These are phyloP conservation scores for Trichoderma sp. DNA, from an alignment of 2,329 filamentous ascomycete species.

Conservation along the genomic window DNA sequence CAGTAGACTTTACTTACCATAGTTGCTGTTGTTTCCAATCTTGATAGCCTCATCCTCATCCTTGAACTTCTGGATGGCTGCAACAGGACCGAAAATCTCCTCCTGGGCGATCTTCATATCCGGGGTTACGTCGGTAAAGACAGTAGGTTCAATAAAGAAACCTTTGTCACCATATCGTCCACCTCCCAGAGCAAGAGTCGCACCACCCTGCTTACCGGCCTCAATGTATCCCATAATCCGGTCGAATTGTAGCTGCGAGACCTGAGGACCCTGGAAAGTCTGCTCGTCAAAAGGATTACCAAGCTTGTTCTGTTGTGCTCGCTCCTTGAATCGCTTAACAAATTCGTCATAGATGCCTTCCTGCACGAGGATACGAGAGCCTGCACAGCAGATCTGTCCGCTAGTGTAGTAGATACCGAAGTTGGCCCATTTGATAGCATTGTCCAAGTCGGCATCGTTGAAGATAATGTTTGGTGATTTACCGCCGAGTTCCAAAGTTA, in stretches of 20 bases:
- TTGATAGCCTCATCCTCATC: slow-evolving; percentile 48
- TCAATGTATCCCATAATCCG: slow-evolving; percentile 26
- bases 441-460: not conserved
- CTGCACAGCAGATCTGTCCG: slow-evolving; percentile 65
- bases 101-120: slow-evolving; percentile 24
- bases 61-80: slow-evolving; percentile 47
- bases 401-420: slow-evolving; percentile 43
- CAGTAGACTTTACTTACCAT: slow-evolving; percentile 17
- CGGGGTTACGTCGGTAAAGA: slow-evolving; percentile 52
- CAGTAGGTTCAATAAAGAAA: slow-evolving; percentile 67
- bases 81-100: slow-evolving; percentile 31
- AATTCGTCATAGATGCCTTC: slow-evolving; percentile 31
- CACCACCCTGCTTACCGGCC: slow-evolving; percentile 74
- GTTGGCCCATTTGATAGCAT: slow-evolving; percentile 3
- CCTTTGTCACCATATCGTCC: slow-evolving; percentile 45
- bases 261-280: slow-evolving; percentile 40
- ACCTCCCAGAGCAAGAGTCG: slow-evolving; percentile 66
- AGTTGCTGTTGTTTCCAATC: slow-evolving; percentile 51
- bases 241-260: slow-evolving; percentile 61
- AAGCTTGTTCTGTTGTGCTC: slow-evolving; percentile 28
- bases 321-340: slow-evolving; percentile 41
- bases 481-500: slow-evolving; percentile 70
- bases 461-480: slow-evolving; percentile 38
- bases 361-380: slow-evolving; percentile 39
- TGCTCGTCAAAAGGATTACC: slow-evolving; percentile 22